A percentile compares a stretch with the other conserved stretches of the same genome.
Evolutionary conservation across 2,329 filamentous ascomycete genomes (phyloP).

Genomic region (Dothistroma septosporum): DNA sequence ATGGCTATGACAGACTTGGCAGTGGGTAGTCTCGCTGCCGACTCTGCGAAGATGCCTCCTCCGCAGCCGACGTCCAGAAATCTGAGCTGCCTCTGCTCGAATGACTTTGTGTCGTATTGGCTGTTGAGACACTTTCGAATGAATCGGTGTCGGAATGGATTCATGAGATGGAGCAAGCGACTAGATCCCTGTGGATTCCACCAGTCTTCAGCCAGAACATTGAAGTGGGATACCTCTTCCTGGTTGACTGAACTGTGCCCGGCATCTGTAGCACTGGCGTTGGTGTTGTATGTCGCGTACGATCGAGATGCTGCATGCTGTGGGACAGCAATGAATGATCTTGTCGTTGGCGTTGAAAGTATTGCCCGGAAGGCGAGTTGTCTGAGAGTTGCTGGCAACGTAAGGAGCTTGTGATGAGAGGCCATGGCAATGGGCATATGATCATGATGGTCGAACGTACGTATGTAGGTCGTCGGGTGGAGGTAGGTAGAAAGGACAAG

Average conservation of each 20-base stretch:
- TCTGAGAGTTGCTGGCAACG: slow-evolving; percentile 4
- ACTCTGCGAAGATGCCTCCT: slow-evolving; percentile 93
- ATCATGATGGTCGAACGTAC: too few relatives aligned
- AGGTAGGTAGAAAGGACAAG: too few relatives aligned
- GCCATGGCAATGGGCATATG: not conserved
- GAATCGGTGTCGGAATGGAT: slow-evolving; percentile 91
- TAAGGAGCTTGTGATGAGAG: not conserved
- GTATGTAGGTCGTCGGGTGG: too few relatives aligned
- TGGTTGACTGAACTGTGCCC: slow-evolving; percentile 68
- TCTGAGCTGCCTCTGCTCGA: slow-evolving; percentile 45
- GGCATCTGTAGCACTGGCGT: slow-evolving; percentile 6
- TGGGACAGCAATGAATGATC: not conserved
- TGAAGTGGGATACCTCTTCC: slow-evolving; percentile 90
- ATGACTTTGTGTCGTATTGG: slow-evolving; percentile 35
- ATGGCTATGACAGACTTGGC: slow-evolving; percentile 68
- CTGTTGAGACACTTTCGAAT: slow-evolving; percentile 64
- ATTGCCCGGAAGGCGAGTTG: slow-evolving; percentile 8
- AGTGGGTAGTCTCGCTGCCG: slow-evolving; percentile 63
- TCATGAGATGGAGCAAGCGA: slow-evolving; percentile 93
- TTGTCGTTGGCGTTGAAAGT: not conserved
- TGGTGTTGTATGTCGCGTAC: slow-evolving; percentile 25
- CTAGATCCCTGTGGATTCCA: slow-evolving; percentile 95
- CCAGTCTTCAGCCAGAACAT: slow-evolving; percentile 86
- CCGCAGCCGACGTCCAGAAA: slow-evolving; percentile 95
- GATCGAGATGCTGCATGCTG: not conserved